Percentiles rank a stretch among this genome's conserved stretches.
Evolutionary conservation across 257 asterid genomes (phyloP).

Genomic region (Lycium ferocissimum): DNA sequence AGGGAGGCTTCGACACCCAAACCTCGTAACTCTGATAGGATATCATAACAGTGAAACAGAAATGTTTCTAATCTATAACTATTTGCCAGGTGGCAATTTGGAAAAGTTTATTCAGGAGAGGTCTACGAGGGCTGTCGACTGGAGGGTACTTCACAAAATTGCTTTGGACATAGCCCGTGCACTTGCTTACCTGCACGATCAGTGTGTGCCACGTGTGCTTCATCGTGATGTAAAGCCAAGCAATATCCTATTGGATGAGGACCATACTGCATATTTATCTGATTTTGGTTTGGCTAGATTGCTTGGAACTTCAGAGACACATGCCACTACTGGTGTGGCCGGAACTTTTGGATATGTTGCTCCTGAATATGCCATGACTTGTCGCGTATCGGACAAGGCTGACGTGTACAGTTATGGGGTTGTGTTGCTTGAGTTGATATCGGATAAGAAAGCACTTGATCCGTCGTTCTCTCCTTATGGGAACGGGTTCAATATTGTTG

Average conservation of each 20-base stretch:
- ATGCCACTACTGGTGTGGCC: slow-evolving; percentile 89
- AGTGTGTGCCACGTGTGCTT: slow-evolving; percentile 89
- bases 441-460: slow-evolving; percentile 89
- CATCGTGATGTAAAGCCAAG: slow-evolving; percentile 98
- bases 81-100: slow-evolving; percentile 82
- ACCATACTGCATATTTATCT: slow-evolving; percentile 75
- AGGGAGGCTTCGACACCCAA: slow-evolving; percentile 79
- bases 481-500: slow-evolving; percentile 86
- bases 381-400: slow-evolving; percentile 95
- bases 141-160: slow-evolving; percentile 89
- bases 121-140: slow-evolving; percentile 74
- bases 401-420: slow-evolving; percentile 95
- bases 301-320: slow-evolving; percentile 84
- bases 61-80: slow-evolving; percentile 87
- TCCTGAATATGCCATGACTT: slow-evolving; percentile 92
- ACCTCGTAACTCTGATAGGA: slow-evolving; percentile 91
- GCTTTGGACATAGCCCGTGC: slow-evolving; percentile 88
- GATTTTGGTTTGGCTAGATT: slow-evolving; percentile 89
- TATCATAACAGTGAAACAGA: slow-evolving; percentile 88
- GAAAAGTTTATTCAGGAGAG: slow-evolving; percentile 85
- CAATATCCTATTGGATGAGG: slow-evolving; percentile 84
- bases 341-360: slow-evolving; percentile 96
- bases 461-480: slow-evolving; percentile 92
- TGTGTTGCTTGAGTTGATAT: slow-evolving; percentile 81
- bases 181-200: slow-evolving; percentile 89